Evolutionary conservation across 2,329 filamentous ascomycete species (phyloP), one percentile per base, ranked within the genome.

Genomic region (Alternaria arbusti): DNA sequence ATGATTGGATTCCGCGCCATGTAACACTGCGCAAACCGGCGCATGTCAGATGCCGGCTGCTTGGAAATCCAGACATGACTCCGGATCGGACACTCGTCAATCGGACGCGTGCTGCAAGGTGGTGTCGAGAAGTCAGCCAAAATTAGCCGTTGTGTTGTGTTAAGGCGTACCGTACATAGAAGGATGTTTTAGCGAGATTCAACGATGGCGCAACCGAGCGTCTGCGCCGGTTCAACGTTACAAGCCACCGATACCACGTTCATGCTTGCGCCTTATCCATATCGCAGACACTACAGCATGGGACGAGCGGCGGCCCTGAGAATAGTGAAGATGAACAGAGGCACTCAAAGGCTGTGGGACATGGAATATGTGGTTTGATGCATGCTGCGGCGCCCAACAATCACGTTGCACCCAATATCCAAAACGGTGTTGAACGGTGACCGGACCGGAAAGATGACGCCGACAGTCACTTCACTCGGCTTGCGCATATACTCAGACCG

Each of bases 221-320:
- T 68, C 63, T 63, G 62, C 56, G 64, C 66, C 61, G 69, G 71
- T 72, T 74, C 70, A 65, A 73, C 71, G 74, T 73, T 74, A 65
- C 64, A 71, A 72, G 73, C 72, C 73, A 73, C 69, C 61, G 64
- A 69, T 71, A 59, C 58, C 36, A 59, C 36, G n/a, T 56, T 52
- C 20, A 56, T 63, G 40, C 49, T 47, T 55, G 36, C 55, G 43
- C 49, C 52, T 44, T 50, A 43, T 54, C 60, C 56, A 36, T 17
- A 56, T 55, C 54, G 59, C 54, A 58, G 56, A 15, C 57, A 28
- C 28, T 62, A 57, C 59, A 55, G 49, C 44, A 62, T 52, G n/a
- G 64, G 64, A 63, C 57, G 52, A 64, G 52, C 40, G 56, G 43
- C 47, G 22, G 45, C 23, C 46, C 54, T 52, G 45, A 61, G 62